Evolutionary conservation across 1,284 basidiomycete genomes (phyloP).

Genomic region (Ustilago crameri): DNA sequence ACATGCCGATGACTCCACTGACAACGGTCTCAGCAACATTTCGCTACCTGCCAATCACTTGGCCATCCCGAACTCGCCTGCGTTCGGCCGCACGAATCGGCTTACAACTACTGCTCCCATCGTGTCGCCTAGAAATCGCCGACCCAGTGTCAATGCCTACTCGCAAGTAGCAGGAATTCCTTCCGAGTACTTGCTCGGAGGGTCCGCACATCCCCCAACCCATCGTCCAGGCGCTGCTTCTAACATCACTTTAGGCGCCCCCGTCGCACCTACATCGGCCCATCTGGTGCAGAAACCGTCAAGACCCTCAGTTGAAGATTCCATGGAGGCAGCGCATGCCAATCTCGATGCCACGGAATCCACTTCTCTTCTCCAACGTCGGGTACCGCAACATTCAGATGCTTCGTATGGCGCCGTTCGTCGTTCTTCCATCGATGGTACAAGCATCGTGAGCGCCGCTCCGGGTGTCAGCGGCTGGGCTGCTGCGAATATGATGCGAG

Average conservation of each 20-base stretch:
- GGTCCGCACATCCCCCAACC: slow-evolving; percentile 36
- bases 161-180: slow-evolving; percentile 46
- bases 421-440: slow-evolving; percentile 25
- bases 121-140: slow-evolving; percentile 31
- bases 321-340: neutral
- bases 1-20: slow-evolving; percentile 24
- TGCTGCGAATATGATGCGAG: slow-evolving; percentile 36
- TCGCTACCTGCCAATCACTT: slow-evolving; percentile 33
- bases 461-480: slow-evolving; percentile 49
- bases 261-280: slow-evolving; percentile 5
- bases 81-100: slow-evolving; percentile 32
- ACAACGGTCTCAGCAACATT: slow-evolving; percentile 38
- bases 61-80: slow-evolving; percentile 19
- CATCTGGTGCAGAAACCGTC: slow-evolving; percentile 6
- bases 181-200: slow-evolving; percentile 48
- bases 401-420: slow-evolving; percentile 31
- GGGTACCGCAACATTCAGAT: slow-evolving; percentile 1
- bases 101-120: slow-evolving; percentile 20
- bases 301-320: slow-evolving; percentile 1
- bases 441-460: slow-evolving; percentile 30
- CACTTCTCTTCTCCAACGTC: slow-evolving; percentile 31
- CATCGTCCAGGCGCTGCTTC: slow-evolving; percentile 21
- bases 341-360: slow-evolving; percentile 20
- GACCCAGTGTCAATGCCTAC: slow-evolving; percentile 45
- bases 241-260: slow-evolving; percentile 24